Evolutionary conservation across 2,329 filamentous ascomycete genomes (phyloP), one percentile per base, ranked within the genome.

Genomic region (Fusarium mundagurra): DNA sequence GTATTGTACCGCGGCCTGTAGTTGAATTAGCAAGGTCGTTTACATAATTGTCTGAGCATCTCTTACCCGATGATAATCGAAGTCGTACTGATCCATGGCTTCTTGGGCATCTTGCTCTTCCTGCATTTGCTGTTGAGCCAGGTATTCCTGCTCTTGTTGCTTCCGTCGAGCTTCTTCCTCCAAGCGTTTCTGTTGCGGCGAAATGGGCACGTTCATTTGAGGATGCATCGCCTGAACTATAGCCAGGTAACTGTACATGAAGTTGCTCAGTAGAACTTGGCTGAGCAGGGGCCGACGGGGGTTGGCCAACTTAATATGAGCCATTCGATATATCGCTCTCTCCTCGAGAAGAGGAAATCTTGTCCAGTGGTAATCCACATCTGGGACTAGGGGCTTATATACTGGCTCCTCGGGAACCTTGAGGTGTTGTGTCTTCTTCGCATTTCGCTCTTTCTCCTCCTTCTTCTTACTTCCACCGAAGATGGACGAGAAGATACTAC

Each of bases 181-280:
- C 60, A 89, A 82, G 60, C 87, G 86, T 79, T 90, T 90, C 80
- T 93, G 92, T 77, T 95, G 94, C 41, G 93, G 91, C 22, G 93
- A 95, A 41, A 93, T 90, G n/a, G 94, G 94, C 48, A 97, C 92
- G 78, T 97, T 94, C 84, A 98, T 94, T 80, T 97, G 94, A 48
- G 96, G 96, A 82, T 99, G 96, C 94, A 98, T 98, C 79, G 97
- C 95, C 84, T 99, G 96, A 51, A 99, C 96, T 83, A 98, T 99
- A 71, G 96, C 96, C 74, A 99, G 89, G 82, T 99, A 99, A 65
- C 95, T 96, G 85, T 99, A 99, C 96, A 99, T 99, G 84, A 99
- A 99, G 82, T 99, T 99, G 84, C 95, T 98, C 76, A 99, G 89
- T 67, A 99, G 87, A 29, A 99, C 96, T 83, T 99, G 96, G 69